Conservation (phyloP, 805 yeast genomes). For the Barnettozyma vustinii region DNA sequence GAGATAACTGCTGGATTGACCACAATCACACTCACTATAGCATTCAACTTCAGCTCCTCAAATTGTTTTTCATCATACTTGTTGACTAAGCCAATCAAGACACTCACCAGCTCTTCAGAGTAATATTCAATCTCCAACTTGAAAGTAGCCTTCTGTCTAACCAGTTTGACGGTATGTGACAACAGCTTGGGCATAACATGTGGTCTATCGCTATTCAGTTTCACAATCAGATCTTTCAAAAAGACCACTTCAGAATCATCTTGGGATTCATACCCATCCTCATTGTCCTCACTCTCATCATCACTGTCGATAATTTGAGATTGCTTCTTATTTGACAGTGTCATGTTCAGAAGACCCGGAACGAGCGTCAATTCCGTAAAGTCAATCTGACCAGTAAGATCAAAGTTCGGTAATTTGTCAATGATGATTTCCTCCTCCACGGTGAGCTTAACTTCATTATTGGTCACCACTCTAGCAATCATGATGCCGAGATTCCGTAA, state of each 20-base stretch:
- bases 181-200: slow-evolving; percentile 37
- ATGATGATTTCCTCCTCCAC: slow-evolving; percentile 20
- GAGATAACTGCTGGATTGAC: slow-evolving; percentile 43
- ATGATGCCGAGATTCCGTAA: slow-evolving; percentile 50
- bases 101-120: slow-evolving; percentile 46
- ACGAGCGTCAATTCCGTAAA: slow-evolving; percentile 14
- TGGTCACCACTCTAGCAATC: slow-evolving; percentile 45
- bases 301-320: slow-evolving; percentile 20
- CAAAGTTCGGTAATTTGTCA: slow-evolving; percentile 5
- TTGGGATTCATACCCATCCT: slow-evolving; percentile 25
- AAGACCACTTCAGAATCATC: slow-evolving; percentile 57
- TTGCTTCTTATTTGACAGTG: slow-evolving; percentile 8
- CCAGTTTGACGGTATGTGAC: slow-evolving; percentile 46
- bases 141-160: slow-evolving; percentile 56
- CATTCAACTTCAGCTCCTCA: slow-evolving; percentile 58
- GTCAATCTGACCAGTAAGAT: slow-evolving; percentile 8
- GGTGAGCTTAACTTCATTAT: slow-evolving; percentile 26
- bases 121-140: slow-evolving; percentile 58
- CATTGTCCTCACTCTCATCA: slow-evolving; percentile 26
- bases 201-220: slow-evolving; percentile 41
- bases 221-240: slow-evolving; percentile 62
- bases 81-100: slow-evolving; percentile 51
- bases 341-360: slow-evolving; percentile 8
- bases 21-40: slow-evolving; percentile 59
- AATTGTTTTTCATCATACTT: slow-evolving; percentile 52